phyloP scores from a whole-genome alignment of 1,139 yeast species.

The Candida tropicalis region DNA sequence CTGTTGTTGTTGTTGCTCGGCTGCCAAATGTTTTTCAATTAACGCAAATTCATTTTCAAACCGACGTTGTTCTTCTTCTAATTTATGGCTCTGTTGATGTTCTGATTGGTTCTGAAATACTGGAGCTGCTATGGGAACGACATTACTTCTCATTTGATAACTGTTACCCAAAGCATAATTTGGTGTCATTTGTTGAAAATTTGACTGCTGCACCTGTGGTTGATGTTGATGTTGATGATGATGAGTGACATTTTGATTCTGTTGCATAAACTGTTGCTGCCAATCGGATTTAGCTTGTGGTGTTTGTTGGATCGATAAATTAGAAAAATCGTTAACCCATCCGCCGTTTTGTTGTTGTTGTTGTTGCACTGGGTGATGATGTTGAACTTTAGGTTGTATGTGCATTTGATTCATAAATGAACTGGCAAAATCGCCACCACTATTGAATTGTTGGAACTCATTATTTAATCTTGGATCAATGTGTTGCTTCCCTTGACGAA shows the following conservation, averaged over 20 bases:
- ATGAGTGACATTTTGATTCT: conserved; percentile 6
- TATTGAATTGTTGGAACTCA: conserved; percentile 38
- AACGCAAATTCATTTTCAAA: conserved; percentile 42
- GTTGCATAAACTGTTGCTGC: conserved; percentile 12
- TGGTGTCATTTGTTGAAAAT: conserved; percentile 14
- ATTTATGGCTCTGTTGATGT: conserved; percentile 33
- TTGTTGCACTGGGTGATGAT: conserved; percentile 12
- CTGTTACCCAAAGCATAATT: conserved; percentile 12
- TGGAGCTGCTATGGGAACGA: conserved; percentile 16
- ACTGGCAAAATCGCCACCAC: conserved; percentile 23
- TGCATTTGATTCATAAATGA: conserved; percentile 23
- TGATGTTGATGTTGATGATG: too few relatives aligned
- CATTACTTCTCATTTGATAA: conserved; percentile 12
- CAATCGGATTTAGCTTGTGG: conserved; percentile 7
- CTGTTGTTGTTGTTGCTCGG: conserved; percentile 15
- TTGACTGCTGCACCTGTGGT: conserved; percentile 7
- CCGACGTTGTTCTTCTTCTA: conserved; percentile 29
- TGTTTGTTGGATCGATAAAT: conserved; percentile 22
- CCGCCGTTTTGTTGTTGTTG: conserved; percentile 15
- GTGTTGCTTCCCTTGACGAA: conserved; percentile 14
- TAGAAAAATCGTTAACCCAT: conserved; percentile 42
- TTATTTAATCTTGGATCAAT: conserved; percentile 35
- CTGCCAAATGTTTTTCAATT: conserved; percentile 36
- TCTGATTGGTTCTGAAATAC: conserved; percentile 22
- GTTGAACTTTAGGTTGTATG: conserved; percentile 15